Conservation (phyloP, 2,329 filamentous ascomycete species). For the Penicillium sp. region DNA sequence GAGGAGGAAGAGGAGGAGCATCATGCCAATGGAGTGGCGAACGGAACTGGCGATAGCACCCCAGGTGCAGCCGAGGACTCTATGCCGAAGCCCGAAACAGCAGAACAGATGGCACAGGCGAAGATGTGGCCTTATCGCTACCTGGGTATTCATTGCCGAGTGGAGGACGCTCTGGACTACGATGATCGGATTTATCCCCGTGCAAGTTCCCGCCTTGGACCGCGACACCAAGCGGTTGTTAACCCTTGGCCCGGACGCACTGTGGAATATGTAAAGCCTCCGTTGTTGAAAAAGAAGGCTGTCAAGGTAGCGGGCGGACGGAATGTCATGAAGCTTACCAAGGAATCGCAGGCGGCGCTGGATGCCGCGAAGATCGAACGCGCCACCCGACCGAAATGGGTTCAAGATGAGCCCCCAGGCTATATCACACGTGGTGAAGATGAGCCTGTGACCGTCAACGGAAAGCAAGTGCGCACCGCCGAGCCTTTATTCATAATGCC, state of each 20-base stretch:
- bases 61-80: constrained; percentile 58
- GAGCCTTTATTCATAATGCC: constrained; percentile 78
- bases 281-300: constrained; percentile 78
- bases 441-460: constrained; percentile 56
- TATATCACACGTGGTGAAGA: constrained; percentile 86
- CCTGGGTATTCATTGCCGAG: constrained; percentile 89
- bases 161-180: constrained; percentile 93
- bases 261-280: constrained; percentile 85
- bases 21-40: constrained; percentile 55
- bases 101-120: constrained; percentile 87
- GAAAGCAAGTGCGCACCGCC: constrained; percentile 73
- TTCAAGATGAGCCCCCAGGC: constrained; percentile 85
- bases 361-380: constrained; percentile 79
- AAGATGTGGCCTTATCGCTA: constrained; percentile 97
- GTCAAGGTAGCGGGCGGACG: constrained; percentile 60
- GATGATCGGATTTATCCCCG: constrained; percentile 97
- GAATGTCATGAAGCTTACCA: constrained; percentile 62
- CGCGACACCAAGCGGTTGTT: constrained; percentile 86
- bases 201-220: constrained; percentile 87
- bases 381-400: constrained; percentile 85
- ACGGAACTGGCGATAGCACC: constrained; percentile 64
- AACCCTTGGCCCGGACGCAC: constrained; percentile 80
- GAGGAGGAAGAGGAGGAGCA: constrained; percentile 71
- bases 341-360: constrained; percentile 74
- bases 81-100: constrained; percentile 62